Evolutionary conservation across 208 protist genomes (phyloP).

Genomic region (Acanthamoeba triangularis): DNA sequence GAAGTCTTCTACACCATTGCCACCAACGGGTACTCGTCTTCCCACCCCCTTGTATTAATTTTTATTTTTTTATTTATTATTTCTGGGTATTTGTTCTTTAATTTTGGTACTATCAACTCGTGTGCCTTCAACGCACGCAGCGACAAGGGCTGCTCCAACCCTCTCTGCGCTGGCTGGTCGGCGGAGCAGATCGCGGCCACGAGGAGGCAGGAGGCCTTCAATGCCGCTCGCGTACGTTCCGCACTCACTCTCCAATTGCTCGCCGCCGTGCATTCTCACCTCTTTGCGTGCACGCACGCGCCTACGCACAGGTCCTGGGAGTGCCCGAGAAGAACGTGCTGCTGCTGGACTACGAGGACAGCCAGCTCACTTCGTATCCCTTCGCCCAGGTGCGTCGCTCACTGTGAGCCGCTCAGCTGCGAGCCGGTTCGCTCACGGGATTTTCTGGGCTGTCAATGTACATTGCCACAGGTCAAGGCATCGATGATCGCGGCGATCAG

Average conservation of each 20-base stretch:
- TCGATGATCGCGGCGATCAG: slow-evolving; percentile 34
- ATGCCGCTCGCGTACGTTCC: not conserved
- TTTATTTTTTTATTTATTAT: not conserved
- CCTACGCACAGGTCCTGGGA: slow-evolving; percentile 43
- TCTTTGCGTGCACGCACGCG: not conserved
- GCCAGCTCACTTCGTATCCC: slow-evolving; percentile 66
- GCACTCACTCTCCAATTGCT: not conserved
- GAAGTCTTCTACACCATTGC: slow-evolving; percentile 44
- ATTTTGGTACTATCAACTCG: not conserved
- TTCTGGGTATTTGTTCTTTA: not conserved
- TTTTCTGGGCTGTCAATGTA: not conserved
- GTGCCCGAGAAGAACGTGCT: slow-evolving; percentile 4
- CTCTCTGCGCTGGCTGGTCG: slow-evolving; percentile 18
- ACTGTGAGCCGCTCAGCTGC: not conserved
- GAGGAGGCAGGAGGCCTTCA: slow-evolving; percentile 23
- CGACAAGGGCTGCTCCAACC: slow-evolving; percentile 53
- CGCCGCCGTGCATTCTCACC: not conserved
- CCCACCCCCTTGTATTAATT: not conserved
- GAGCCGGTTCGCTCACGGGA: not conserved
- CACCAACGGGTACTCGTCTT: slow-evolving; percentile 46
- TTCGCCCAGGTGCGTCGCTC: not conserved
- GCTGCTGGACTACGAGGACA: slow-evolving; percentile 42
- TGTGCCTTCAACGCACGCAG: not conserved
- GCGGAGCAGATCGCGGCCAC: slow-evolving; percentile 2
- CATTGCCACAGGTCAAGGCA: slow-evolving; percentile 4